Evolutionary conservation across 495 filamentous ascomycete genomes (phyloP), one percentile per base, ranked within the genome.

Genomic region (Penicillium fimorum): DNA sequence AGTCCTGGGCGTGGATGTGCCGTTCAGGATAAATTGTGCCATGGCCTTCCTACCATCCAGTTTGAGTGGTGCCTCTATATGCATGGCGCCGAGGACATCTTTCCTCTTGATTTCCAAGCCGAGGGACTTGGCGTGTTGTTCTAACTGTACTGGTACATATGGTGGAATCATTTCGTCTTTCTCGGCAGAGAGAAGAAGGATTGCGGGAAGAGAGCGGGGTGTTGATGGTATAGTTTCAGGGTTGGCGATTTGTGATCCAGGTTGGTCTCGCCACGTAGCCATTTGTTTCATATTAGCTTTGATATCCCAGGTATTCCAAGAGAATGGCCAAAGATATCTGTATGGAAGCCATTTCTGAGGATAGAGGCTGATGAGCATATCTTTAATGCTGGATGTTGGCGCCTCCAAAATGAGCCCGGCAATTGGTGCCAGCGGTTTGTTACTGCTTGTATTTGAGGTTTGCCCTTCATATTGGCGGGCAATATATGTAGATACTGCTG

Each of bases 291-390:
- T 53, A 1, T 76, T 70, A 0, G 38, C 56, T 5, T 58, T 56
- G 52, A 67, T 76, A 57, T 83, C 75, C 82, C 83, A 85, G 29
- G 69, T 69, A 58, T 77, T 83, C 68, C 82, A 70, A 41, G 83
- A 70, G 60, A 84, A 82, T 0, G 75, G 74, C 50, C 71, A 66
- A 0, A 86, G 69, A 69, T 87, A 86, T 4, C 82, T 74, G 67
- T 94, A 93, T 1, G 89, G 89, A 0, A 93, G 70, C 90, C 90
- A 93, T 56, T 83, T 87, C 62, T 93, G 88, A 10, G 89, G 89
- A 68, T 92, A 94, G 18, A 95, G 65, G 2, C 81, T 82, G 29
- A 81, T 71, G 17, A 95, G 72, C 88, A 95, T 91, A 29, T 82
- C 79, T n/a, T 79, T 73, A 50, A 91, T 80, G 50, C 81, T 90